These are phyloP conservation scores for Spatholobus suberectus DNA, from an alignment of 306 rosid genomes.

Conservation along the genomic window DNA sequence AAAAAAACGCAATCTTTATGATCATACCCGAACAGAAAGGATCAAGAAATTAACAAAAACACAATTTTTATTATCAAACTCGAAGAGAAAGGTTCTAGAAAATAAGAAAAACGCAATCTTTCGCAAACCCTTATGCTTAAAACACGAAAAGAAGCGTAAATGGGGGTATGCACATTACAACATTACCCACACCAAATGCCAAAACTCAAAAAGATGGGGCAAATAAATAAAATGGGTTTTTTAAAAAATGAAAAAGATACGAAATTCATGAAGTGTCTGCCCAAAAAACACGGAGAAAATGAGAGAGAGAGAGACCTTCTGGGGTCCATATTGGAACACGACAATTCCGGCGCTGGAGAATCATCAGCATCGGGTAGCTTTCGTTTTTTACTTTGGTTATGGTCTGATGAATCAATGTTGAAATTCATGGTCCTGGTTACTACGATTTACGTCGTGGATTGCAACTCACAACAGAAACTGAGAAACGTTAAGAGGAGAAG, in stretches of 20 bases:
- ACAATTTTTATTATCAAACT: background rate
- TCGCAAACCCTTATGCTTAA: constrained; percentile 29
- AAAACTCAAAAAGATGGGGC: background rate
- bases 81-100: background rate
- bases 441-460: background rate
- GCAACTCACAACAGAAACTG: background rate
- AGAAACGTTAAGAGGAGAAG: background rate
- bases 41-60: background rate
- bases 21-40: background rate
- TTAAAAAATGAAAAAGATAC: background rate
- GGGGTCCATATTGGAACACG: constrained; percentile 47
- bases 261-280: background rate
- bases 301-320: constrained; percentile 58
- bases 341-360: constrained; percentile 19
- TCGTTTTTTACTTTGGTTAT: constrained; percentile 27
- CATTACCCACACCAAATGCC: background rate
- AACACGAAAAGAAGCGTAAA: background rate
- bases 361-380: background rate
- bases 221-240: background rate
- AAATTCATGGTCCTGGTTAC: background rate
- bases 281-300: background rate
- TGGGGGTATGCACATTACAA: background rate
- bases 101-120: background rate
- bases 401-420: background rate
- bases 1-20: background rate